A percentile compares a stretch with the other conserved stretches of the same genome.
Evolutionary conservation across 2,329 filamentous ascomycete species (phyloP).

Genomic region (Colletotrichum sp.): DNA sequence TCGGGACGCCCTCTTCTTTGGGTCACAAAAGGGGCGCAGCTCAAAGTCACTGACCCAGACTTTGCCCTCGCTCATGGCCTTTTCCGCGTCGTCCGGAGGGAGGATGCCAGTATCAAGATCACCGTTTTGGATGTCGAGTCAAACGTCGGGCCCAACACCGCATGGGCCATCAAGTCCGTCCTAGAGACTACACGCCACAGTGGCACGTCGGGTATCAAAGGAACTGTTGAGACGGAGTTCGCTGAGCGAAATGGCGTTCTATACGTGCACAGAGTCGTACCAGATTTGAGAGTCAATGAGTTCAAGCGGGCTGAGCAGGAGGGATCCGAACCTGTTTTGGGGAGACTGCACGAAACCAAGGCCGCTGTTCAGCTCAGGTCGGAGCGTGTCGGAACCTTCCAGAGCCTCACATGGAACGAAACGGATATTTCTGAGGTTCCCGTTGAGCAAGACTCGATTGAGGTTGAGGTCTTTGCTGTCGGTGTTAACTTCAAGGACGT

Average conservation of each 20-base stretch:
- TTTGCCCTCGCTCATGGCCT: conserved; percentile 12
- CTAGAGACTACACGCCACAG: background rate
- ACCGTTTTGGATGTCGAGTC: background rate
- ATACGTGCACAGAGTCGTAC: background rate
- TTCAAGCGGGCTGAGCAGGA: conserved; percentile 27
- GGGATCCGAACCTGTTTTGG: conserved; percentile 5
- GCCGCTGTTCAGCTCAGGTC: background rate
- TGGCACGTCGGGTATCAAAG: background rate
- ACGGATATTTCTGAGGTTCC: background rate
- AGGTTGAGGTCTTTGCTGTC: background rate
- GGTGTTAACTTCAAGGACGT: background rate
- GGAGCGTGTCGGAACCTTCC: background rate
- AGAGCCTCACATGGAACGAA: background rate
- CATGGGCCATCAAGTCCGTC: background rate
- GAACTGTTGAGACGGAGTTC: background rate
- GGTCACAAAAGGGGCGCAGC: conserved; percentile 29
- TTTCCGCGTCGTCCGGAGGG: background rate
- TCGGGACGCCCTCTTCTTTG: conserved; percentile 25
- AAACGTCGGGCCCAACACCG: background rate
- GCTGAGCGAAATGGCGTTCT: background rate
- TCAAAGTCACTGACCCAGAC: conserved; percentile 24
- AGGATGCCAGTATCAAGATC: background rate
- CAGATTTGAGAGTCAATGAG: conserved; percentile 24
- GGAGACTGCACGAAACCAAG: background rate
- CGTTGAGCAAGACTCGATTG: background rate